phyloP scores from a whole-genome alignment of 2,329 filamentous ascomycete species.

The Colletotrichum tropicale region DNA sequence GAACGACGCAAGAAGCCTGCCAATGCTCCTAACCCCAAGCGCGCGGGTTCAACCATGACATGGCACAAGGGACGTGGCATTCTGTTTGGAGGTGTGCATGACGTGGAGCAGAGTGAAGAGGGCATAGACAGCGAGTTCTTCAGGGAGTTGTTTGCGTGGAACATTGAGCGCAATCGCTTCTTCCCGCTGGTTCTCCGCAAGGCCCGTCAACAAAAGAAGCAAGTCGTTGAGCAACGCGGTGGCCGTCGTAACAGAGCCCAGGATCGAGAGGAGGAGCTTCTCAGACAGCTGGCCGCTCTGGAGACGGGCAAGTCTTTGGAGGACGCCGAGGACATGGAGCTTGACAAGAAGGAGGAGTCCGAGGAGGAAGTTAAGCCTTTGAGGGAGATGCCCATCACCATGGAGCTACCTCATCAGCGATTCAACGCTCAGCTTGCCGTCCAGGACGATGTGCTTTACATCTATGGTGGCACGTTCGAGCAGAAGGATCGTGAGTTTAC shows the following conservation, averaged over 20 bases:
- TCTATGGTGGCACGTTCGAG: constrained; percentile 95
- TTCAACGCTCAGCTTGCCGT: constrained; percentile 93
- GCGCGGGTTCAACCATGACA: constrained; percentile 92
- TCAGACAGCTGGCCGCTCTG: constrained; percentile 84
- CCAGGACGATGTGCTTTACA: constrained; percentile 90
- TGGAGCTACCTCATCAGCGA: constrained; percentile 85
- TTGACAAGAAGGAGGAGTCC: constrained; percentile 52
- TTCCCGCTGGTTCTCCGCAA: constrained; percentile 83
- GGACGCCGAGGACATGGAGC: constrained; percentile 51
- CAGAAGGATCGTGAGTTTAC: constrained; percentile 95
- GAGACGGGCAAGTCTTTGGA: constrained; percentile 74
- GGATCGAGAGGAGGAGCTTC: constrained; percentile 88
- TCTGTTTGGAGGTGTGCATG: constrained; percentile 91
- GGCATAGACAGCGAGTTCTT: constrained; percentile 98
- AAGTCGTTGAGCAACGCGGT: constrained; percentile 61
- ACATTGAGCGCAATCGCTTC: constrained; percentile 92
- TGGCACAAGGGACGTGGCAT: constrained; percentile 94
- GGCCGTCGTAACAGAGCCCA: constrained; percentile 76
- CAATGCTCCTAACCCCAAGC: constrained; percentile 81
- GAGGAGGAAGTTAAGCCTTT: constrained; percentile 62
- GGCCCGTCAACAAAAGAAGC: constrained; percentile 70
- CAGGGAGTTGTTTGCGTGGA: constrained; percentile 90
- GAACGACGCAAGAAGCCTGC: constrained; percentile 91
- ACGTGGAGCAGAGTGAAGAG: constrained; percentile 89
- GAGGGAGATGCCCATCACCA: constrained; percentile 68